Base-by-base conservation (phyloP, 1,284 basidiomycete genomes). In the Sanguinoderma infundibulare region DNA sequence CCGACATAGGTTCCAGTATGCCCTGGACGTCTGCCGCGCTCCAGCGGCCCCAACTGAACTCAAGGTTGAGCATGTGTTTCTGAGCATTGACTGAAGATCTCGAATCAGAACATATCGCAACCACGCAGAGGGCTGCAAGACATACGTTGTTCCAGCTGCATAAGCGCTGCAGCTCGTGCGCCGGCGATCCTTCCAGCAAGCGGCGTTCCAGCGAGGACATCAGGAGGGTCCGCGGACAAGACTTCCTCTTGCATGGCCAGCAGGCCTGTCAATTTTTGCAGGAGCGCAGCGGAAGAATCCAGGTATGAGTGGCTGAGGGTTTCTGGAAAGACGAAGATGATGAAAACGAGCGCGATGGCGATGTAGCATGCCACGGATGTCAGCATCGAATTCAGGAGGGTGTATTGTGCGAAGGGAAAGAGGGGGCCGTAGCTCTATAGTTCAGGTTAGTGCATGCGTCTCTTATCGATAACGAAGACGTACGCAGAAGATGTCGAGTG, bases 261-360 rank as follows among this genome's bases (percentile, higher is more conserved):
- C 4, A 82, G 61, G 10, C 56, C 61, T 52, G 78, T 73, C 14
- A 81, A 63, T 20, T 75, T 67, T 10, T 70, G 72, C 0, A 82
- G 66, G 14, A 81, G 70, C 4, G 58, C 71, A 56, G 59, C 73
- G 63, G 64, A 77, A 65, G 68, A 77, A 67, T 67, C 63, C 26
- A 78, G 70, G 63, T 77, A 79, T 1, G 73, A 74, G 64, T 89
- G 86, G 60, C 86, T 88, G 60, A 92, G 75, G 8, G 87, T 86
- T 73, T 91, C 84, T 0, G 92, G 92, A 71, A 94, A 94, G 61
- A 94, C 78, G 36, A 93, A 69, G 17, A 89, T 64, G 28, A 87
- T 81, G 22, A 81, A 75, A 4, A 79, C 78, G 26, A 89, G 58
- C 0, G 84, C 89, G 46, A 90, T 83, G 1, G 83, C 90, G 51